phyloP scores from a whole-genome alignment of 106 monocot species.

The Acorus calamus region DNA sequence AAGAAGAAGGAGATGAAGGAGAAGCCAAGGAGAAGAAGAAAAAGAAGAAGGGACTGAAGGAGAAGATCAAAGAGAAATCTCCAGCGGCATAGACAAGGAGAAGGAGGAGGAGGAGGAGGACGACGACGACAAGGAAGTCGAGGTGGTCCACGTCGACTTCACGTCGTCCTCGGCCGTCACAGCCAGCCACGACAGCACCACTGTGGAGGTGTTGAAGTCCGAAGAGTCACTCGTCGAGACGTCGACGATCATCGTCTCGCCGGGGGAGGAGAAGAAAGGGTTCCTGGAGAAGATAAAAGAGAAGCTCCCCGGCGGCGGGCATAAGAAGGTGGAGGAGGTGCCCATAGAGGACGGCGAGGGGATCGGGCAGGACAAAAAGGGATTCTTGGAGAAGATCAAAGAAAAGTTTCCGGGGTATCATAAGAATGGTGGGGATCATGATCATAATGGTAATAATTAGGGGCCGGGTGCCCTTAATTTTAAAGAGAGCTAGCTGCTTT shows the following conservation, averaged over 20 bases:
- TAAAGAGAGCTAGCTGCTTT: too few species aligned
- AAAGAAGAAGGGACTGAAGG: constrained; percentile 48
- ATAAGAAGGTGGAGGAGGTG: constrained; percentile 21
- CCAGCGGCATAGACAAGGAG: constrained; percentile 1
- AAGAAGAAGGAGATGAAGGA: constrained; percentile 36
- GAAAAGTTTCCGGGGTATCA: constrained; percentile 64
- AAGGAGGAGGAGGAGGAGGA: background rate
- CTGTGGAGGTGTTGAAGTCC: constrained; percentile 11
- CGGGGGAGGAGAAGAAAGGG: constrained; percentile 27
- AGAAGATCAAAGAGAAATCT: constrained; percentile 34
- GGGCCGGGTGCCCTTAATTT: too few species aligned
- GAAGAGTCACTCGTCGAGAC: background rate
- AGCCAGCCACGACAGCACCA: constrained; percentile 10
- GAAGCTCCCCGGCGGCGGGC: constrained; percentile 37
- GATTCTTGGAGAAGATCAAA: constrained; percentile 69
- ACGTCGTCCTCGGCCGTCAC: background rate
- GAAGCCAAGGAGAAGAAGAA: constrained; percentile 31
- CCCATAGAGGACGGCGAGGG: constrained; percentile 12
- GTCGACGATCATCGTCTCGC: background rate
- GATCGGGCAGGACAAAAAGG: constrained; percentile 53
- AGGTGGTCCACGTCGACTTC: too few species aligned
- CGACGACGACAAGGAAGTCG: background rate
- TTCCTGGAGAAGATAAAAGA: constrained; percentile 54
- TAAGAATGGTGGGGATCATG: constrained; percentile 2
- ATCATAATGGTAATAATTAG: too few species aligned